Evolutionary conservation across 768 basidiomycete species (phyloP).

Genomic region (Leccinum fibrillosum): DNA sequence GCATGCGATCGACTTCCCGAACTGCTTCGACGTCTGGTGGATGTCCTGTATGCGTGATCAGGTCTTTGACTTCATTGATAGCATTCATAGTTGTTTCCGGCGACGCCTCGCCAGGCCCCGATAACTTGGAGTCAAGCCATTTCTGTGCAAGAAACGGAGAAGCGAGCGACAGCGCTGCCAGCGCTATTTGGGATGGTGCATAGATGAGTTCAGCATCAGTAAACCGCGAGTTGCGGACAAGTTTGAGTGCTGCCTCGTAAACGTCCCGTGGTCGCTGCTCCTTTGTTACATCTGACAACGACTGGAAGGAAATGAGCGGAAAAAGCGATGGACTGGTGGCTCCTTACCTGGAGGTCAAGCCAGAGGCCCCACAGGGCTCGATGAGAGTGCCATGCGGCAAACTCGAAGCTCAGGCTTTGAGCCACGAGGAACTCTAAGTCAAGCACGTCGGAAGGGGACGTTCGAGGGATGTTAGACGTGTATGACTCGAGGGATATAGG

Average conservation of each 20-base stretch:
- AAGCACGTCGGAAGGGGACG: conserved; percentile 78
- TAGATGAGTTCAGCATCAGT: conserved; percentile 92
- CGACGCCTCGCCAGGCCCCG: conserved; percentile 7
- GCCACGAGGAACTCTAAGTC: conserved; percentile 95
- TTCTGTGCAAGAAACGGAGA: conserved; percentile 54
- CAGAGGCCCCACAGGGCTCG: conserved; percentile 85
- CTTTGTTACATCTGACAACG: conserved; percentile 47
- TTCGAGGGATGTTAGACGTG: conserved; percentile 78
- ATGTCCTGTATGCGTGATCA: conserved; percentile 54
- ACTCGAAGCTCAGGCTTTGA: conserved; percentile 92
- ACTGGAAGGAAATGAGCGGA: conserved; percentile 39
- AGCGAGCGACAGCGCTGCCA: conserved; percentile 71
- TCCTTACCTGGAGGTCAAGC: conserved; percentile 78
- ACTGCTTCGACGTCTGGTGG: conserved; percentile 80
- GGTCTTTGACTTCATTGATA: conserved; percentile 44
- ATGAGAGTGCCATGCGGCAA: conserved; percentile 90
- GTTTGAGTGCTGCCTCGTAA: conserved; percentile 63
- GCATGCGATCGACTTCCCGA: conserved; percentile 82
- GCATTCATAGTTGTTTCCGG: conserved; percentile 30
- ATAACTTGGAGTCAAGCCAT: conserved; percentile 53
- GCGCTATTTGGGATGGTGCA: conserved; percentile 89
- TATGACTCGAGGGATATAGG: conserved; percentile 87
- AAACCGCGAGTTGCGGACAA: conserved; percentile 76
- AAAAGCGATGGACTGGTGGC: background rate
- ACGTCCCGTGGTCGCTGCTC: conserved; percentile 47